These are phyloP conservation scores for Trichoderma guizhouense DNA, from an alignment of 2,329 filamentous ascomycete genomes.

Conservation along the genomic window DNA sequence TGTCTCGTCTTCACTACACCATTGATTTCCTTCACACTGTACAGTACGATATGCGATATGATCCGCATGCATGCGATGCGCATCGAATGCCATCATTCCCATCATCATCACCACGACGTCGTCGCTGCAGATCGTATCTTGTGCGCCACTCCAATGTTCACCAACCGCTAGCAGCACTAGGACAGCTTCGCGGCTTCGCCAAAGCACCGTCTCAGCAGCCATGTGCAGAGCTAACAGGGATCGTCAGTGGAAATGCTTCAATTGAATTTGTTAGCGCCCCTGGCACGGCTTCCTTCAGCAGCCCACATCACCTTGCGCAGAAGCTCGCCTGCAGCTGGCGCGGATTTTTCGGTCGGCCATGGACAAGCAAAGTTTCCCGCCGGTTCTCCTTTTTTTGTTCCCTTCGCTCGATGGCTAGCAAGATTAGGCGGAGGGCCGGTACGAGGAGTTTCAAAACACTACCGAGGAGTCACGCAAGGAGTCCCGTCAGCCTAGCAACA, in stretches of 20 bases:
- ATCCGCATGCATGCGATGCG: background rate
- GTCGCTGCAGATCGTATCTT: constrained; percentile 14
- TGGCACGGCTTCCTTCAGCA: background rate
- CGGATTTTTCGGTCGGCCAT: constrained; percentile 8
- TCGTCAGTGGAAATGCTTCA: constrained; percentile 1
- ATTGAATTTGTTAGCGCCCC: constrained; percentile 15
- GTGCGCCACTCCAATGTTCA: background rate
- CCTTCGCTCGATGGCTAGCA: background rate
- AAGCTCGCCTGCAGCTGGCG: background rate
- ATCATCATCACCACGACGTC: constrained; percentile 14
- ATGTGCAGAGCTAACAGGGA: constrained; percentile 10
- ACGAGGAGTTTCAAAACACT: background rate
- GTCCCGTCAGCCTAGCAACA: constrained; percentile 2
- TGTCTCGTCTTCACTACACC: background rate
- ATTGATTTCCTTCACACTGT: background rate
- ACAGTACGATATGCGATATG: background rate
- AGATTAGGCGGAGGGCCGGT: background rate
- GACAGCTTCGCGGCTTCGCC: background rate
- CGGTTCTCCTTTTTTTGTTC: background rate
- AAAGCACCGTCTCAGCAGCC: background rate
- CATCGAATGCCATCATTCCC: background rate
- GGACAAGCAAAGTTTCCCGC: background rate
- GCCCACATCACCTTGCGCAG: background rate
- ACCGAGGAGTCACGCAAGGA: constrained; percentile 1
- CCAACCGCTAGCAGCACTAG: background rate